Evolutionary conservation across 192 early-diverging fungal species (phyloP).

Genomic region (Backusella luteola): DNA sequence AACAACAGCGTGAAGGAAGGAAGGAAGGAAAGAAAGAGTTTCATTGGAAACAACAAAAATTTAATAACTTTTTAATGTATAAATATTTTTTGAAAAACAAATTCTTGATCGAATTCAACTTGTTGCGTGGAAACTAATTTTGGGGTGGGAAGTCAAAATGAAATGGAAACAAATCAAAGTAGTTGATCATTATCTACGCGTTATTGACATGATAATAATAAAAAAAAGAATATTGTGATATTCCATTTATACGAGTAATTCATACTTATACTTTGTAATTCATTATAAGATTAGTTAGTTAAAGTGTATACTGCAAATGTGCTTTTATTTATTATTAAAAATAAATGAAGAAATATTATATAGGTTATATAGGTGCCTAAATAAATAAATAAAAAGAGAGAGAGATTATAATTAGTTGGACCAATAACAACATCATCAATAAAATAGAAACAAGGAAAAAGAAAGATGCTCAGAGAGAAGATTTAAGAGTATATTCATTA

Average conservation of each 20-base stretch:
- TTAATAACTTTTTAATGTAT: not conserved
- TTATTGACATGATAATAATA: too few species aligned
- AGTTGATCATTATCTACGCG: too few species aligned
- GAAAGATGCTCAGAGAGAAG: not conserved
- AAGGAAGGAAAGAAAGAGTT: not conserved
- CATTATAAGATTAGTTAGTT: too few species aligned
- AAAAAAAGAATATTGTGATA: too few species aligned
- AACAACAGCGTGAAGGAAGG: not conserved
- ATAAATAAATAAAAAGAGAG: not conserved
- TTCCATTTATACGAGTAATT: too few species aligned
- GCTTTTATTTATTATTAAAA: too few species aligned
- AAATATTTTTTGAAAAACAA: not conserved
- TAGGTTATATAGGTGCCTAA: not conserved
- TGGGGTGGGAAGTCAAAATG: too few species aligned
- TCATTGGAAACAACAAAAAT: not conserved
- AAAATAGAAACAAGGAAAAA: not conserved
- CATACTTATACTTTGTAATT: too few species aligned
- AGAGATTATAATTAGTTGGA: not conserved
- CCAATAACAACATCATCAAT: not conserved
- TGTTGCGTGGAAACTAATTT: not conserved
- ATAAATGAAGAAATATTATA: too few species aligned
- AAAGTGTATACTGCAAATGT: too few species aligned
- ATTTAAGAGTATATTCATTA: not conserved
- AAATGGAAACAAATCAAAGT: too few species aligned
- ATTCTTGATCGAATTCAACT: not conserved